Base-by-base conservation (phyloP, 2,329 filamentous ascomycete species). In the Lasiodiplodia sp. region DNA sequence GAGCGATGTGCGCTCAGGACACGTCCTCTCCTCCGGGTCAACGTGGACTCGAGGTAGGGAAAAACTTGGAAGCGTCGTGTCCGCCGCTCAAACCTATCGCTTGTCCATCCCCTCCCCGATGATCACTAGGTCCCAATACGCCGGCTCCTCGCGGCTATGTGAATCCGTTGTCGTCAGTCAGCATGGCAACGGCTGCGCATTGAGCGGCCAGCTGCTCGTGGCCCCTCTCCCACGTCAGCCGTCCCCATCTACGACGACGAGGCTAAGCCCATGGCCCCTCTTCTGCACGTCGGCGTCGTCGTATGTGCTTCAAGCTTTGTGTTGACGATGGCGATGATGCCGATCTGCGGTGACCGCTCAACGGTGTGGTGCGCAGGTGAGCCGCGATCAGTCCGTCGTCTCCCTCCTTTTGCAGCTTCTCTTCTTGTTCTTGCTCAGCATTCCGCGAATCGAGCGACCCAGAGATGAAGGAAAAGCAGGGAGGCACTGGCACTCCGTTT, bases 81-180 rank as follows among this genome's bases (percentile, higher is more conserved):
- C 44, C 44, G n/a, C 44, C 21, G 6, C 40, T 8, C 31, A 34
- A 34, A 44, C 40, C 16, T 52, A 28, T 34, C 58, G 16, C 40
- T 49, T 38, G 21, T 40, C 7, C 57, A 5, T 47, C 11, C 44
- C 28, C 28, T 34, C 47, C 47, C 38, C 58, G 58, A 21, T 52
- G 60, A 64, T 64, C 58, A 37, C 60, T 52, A 31, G 58, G 60
- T 21, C n/a, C 44, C 28, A 64, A 64, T 52, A 44, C 16, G 25
- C 28, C 60, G 44, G 44, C 44, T 47, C n/a, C 44, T 47, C 44
- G 44, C 47, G 60, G 60, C 60, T 64, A 49, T 52, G 60, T 25
- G 60, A 64, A 64, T 64, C 60, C 51, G 60, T 64, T 64, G 44
- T 64, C 60, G 44, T 64, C 60, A 64, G 47, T 62, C 37, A 23